Evolutionary conservation across 805 yeast genomes (phyloP).

Genomic region (Sugiyamaella qingdaonensis): DNA sequence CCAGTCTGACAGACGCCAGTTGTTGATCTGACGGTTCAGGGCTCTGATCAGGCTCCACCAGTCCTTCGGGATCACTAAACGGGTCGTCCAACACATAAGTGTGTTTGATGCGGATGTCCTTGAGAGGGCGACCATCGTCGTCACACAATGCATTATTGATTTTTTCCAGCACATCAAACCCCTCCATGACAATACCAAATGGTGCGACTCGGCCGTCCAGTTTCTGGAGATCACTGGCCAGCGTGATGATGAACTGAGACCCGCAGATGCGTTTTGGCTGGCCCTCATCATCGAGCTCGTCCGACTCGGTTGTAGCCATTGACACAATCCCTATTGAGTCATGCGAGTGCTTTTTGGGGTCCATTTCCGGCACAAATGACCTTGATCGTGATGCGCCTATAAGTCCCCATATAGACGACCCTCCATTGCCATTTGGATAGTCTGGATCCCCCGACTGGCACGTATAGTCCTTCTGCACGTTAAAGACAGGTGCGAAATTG

Average conservation of each 20-base stretch:
- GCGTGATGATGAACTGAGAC: slow-evolving; percentile 38
- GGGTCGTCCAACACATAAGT: slow-evolving; percentile 53
- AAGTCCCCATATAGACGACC: slow-evolving; percentile 34
- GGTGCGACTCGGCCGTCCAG: slow-evolving; percentile 28
- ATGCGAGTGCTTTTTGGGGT: slow-evolving; percentile 28
- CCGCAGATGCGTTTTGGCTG: slow-evolving; percentile 26
- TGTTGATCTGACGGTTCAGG: slow-evolving; percentile 38
- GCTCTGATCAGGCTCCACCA: slow-evolving; percentile 28
- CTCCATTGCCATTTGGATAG: slow-evolving; percentile 38
- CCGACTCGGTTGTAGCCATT: slow-evolving; percentile 21
- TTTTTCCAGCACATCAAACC: slow-evolving; percentile 40
- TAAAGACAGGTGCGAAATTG: slow-evolving; percentile 48
- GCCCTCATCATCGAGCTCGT: background rate
- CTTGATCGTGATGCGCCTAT: slow-evolving; percentile 1
- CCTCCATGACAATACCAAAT: slow-evolving; percentile 54
- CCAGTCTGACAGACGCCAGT: slow-evolving; percentile 32
- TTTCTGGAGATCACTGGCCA: slow-evolving; percentile 30
- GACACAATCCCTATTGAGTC: slow-evolving; percentile 37
- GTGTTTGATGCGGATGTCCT: slow-evolving; percentile 50
- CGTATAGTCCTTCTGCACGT: slow-evolving; percentile 38
- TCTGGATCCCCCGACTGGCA: slow-evolving; percentile 48
- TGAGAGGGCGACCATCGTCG: slow-evolving; percentile 38
- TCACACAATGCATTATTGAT: slow-evolving; percentile 42
- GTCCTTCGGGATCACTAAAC: slow-evolving; percentile 37
- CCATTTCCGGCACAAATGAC: slow-evolving; percentile 23